A percentile compares a stretch with the other conserved stretches of the same genome.
Conservation (phyloP, 805 yeast genomes). For the Yarrowia sp. region DNA sequence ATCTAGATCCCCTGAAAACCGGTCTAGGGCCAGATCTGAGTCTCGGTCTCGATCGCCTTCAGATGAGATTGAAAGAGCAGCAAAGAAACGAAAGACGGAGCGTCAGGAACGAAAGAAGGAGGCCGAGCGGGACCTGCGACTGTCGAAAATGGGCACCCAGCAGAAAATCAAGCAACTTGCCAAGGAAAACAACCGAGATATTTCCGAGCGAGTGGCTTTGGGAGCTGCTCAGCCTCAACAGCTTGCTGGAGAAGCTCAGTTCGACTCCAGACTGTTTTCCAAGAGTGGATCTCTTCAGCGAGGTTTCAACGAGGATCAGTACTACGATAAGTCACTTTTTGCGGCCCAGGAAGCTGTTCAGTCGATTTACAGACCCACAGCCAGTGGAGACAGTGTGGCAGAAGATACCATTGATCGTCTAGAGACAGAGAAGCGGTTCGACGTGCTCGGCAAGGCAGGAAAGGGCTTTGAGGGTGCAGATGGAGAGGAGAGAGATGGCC, state of each 20-base stretch:
- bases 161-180: conserved; percentile 47
- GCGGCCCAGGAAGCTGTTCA: conserved; percentile 51
- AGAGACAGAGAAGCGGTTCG: conserved; percentile 35
- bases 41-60: background rate
- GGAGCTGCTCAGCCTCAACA: conserved; percentile 48
- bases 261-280: conserved; percentile 59
- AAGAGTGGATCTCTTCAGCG: conserved; percentile 28
- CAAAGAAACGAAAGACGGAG: conserved; percentile 35
- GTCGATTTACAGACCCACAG: conserved; percentile 49
- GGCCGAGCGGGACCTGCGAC: conserved; percentile 49
- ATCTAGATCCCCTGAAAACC: background rate
- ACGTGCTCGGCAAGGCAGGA: conserved; percentile 32
- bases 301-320: conserved; percentile 45
- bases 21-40: background rate
- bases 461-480: conserved; percentile 32
- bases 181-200: conserved; percentile 48
- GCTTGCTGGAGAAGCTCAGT: conserved; percentile 44
- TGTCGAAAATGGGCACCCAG: conserved; percentile 48
- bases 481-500: conserved; percentile 39
- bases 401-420: conserved; percentile 34
- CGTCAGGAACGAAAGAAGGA: conserved; percentile 48
- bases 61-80: background rate
- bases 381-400: conserved; percentile 32
- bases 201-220: conserved; percentile 55
- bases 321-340: conserved; percentile 61